A percentile compares a stretch with the other conserved stretches of the same genome.
Conservation (phyloP, 2,329 filamentous ascomycete genomes). For the Trichoderma aggressivum region DNA sequence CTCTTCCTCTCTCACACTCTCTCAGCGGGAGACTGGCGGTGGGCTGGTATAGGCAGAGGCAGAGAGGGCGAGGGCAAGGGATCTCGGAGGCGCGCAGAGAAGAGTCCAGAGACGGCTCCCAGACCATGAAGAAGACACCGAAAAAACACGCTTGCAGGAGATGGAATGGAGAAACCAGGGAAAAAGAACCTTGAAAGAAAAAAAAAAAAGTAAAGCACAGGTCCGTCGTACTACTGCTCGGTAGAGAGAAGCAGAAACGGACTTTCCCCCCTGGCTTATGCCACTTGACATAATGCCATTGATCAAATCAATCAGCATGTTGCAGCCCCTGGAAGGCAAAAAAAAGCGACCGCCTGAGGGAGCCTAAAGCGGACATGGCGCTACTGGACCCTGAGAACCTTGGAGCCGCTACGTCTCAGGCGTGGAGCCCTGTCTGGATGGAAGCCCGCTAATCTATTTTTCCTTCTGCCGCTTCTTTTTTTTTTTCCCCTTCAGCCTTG, state of each 20-base stretch:
- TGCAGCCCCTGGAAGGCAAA: background rate
- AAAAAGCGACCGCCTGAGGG: background rate
- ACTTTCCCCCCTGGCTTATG: conserved; percentile 13
- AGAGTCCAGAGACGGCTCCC: background rate
- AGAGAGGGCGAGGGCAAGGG: background rate
- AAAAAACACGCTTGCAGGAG: background rate
- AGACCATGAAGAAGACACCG: background rate
- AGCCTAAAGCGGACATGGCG: background rate
- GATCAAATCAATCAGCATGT: conserved; percentile 9
- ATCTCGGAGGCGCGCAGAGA: background rate
- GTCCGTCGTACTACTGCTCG: background rate
- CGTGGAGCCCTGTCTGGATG: background rate
- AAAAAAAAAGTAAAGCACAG: background rate
- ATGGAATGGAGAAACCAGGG: background rate
- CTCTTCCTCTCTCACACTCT: background rate
- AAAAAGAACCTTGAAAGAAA: background rate
- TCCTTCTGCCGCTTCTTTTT: background rate
- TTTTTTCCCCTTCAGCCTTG: conserved; percentile 1
- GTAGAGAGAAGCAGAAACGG: conserved; percentile 2
- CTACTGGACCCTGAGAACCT: background rate
- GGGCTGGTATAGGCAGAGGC: background rate
- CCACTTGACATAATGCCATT: background rate
- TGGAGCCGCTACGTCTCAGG: background rate
- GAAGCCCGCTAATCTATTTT: background rate
- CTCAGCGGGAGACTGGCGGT: background rate